Evolutionary conservation across 2,329 filamentous ascomycete genomes (phyloP).

Genomic region (Botrytis tulipae): DNA sequence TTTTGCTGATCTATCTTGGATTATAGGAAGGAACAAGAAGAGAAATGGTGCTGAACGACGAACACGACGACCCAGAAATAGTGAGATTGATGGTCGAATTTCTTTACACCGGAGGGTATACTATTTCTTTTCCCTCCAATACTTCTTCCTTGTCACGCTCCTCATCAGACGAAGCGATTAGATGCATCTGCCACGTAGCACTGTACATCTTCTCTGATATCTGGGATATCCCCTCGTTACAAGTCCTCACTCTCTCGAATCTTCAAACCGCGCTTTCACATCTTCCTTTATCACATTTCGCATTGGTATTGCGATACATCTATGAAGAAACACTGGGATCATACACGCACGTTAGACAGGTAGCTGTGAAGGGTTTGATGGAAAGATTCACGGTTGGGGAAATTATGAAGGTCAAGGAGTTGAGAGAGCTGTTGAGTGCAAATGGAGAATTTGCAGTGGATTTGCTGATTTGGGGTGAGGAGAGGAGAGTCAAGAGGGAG

Average conservation of each 20-base stretch:
- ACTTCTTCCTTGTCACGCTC: background rate
- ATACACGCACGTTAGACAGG: background rate
- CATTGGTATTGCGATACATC: background rate
- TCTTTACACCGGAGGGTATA: background rate
- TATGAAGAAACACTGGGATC: background rate
- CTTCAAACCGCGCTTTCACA: background rate
- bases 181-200: background rate
- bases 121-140: background rate
- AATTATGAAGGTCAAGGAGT: background rate
- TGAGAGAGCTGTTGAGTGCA: background rate
- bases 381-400: background rate
- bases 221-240: background rate
- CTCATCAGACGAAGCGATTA: background rate
- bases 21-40: background rate
- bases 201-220: background rate
- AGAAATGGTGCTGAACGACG: background rate
- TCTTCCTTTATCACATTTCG: background rate
- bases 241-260: background rate
- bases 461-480: background rate
- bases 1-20: background rate
- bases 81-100: constrained; percentile 19
- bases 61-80: constrained; percentile 15
- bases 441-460: background rate
- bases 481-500: background rate
- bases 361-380: background rate